Percentiles rank a stretch among this genome's conserved stretches.
Conservation (phyloP, 2,329 filamentous ascomycete species). For the Coniella vitis region DNA sequence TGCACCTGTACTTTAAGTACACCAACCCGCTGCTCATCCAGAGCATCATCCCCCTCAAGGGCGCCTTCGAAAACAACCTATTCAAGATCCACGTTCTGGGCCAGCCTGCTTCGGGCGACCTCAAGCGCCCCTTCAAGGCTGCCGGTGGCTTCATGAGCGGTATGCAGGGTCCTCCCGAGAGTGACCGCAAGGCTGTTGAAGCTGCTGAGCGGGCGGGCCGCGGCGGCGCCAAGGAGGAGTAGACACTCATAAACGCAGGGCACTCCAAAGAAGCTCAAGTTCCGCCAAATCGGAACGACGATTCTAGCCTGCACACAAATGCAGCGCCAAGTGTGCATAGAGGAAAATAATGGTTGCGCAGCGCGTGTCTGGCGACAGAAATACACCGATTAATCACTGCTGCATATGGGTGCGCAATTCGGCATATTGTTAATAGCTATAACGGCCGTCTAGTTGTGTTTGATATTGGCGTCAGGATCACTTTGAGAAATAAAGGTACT, state of each 20-base stretch:
- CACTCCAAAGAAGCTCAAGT: neutral
- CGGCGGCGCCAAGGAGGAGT: constrained; percentile 68
- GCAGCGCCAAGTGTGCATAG: too few species aligned
- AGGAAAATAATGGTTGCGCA: too few species aligned
- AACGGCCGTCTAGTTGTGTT: too few species aligned
- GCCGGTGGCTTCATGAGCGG: constrained; percentile 74
- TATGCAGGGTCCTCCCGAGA: constrained; percentile 65
- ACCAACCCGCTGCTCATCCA: constrained; percentile 98
- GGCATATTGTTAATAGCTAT: too few species aligned
- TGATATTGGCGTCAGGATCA: neutral
- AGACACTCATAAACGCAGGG: constrained; percentile 22
- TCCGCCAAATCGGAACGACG: neutral
- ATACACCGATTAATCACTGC: neutral
- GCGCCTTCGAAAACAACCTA: constrained; percentile 88
- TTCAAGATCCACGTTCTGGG: constrained; percentile 93
- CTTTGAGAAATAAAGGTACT: neutral
- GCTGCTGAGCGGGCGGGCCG: constrained; percentile 68
- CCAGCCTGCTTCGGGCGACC: constrained; percentile 77
- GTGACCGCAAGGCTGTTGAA: constrained; percentile 85
- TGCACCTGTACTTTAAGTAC: constrained; percentile 99
- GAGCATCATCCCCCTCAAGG: constrained; percentile 96
- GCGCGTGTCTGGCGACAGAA: neutral
- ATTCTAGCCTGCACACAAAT: neutral
- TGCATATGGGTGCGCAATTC: too few species aligned
- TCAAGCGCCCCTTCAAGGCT: constrained; percentile 94